Base-by-base conservation (phyloP, 176 grass and related monocot genomes). In the Musa beccarii region DNA sequence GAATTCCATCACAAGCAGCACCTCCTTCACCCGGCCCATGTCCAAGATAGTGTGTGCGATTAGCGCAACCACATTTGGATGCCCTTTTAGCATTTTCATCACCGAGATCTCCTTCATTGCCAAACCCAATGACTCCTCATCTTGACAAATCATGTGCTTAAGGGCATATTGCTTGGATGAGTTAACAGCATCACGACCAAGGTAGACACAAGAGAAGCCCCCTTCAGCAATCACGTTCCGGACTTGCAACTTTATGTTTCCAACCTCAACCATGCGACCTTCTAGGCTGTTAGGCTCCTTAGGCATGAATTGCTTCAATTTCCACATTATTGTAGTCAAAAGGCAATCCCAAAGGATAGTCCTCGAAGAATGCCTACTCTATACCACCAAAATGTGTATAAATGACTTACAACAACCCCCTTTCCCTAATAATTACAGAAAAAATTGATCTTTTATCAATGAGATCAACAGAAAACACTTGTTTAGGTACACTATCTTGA, bases 131-230 rank as follows among this genome's bases (percentile, higher is more conserved):
- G 85, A 86, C 78, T 96, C 92, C 1, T 17, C 82, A 13, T 96
- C 92, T 59, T 96, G 88, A 79, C 85, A 88, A 54, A 96, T 96
- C 53, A 96, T 91, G 68, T 91, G 88, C 84, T 96, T 96, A 61
- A 96, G 25, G 61, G 84, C 88, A 3, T 91, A 96, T 24, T 80
- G 79, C 66, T 96, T 96, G 21, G 92, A 91, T 54, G 74, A 11
- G 74, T 86, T 73, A 55, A 76, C 11, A 8, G 66, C 9, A 55
- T 96, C 92, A 49, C 70, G 83, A 54, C 89, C 88, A 52, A 82
- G 25, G 70, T 96, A 96, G 43, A 96, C 92, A 76, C 77, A 96
- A 59, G 92, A 91, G 81, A 91, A 96, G 43, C 92, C 92, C 54
- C 92, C 88, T 79, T 96, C 79, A n/a, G 88, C 92, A 63, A 96